Conservation (phyloP, 2,329 filamentous ascomycete genomes). For the Zalaria sp. region DNA sequence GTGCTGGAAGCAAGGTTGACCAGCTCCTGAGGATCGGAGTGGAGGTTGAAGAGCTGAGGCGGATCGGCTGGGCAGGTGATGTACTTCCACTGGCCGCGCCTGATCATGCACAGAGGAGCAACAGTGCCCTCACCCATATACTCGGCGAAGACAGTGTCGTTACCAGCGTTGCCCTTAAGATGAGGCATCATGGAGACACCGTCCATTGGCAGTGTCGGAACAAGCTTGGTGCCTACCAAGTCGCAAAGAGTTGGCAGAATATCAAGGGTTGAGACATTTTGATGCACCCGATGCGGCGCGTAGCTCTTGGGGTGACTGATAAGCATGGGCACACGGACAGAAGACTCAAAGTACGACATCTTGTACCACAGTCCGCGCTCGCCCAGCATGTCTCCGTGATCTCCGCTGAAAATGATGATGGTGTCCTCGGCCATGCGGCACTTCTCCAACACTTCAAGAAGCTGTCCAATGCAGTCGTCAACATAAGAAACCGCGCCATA, state of each 20-base stretch:
- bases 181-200: constrained; percentile 72
- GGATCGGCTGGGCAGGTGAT: constrained; percentile 73
- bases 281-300: constrained; percentile 56
- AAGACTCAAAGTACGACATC: constrained; percentile 93
- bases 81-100: constrained; percentile 80
- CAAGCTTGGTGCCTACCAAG: constrained; percentile 57
- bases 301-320: constrained; percentile 69
- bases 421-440: constrained; percentile 74
- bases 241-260: constrained; percentile 81
- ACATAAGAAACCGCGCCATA: constrained; percentile 90
- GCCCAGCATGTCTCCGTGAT: constrained; percentile 92
- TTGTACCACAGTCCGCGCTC: constrained; percentile 93
- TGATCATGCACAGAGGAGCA: constrained; percentile 86
- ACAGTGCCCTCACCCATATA: constrained; percentile 91
- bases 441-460: constrained; percentile 63
- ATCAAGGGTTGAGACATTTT: constrained; percentile 86
- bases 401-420: constrained; percentile 81
- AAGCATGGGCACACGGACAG: constrained; percentile 76
- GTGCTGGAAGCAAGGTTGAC: constrained; percentile 46
- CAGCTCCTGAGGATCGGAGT: constrained; percentile 61
- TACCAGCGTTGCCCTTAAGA: constrained; percentile 49
- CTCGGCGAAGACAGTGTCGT: constrained; percentile 84
- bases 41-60: constrained; percentile 71
- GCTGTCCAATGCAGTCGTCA: constrained; percentile 77
- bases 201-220: constrained; percentile 66